Evolutionary conservation across 1,284 basidiomycete species (phyloP).

Genomic region (Ganoderma resinaceum): DNA sequence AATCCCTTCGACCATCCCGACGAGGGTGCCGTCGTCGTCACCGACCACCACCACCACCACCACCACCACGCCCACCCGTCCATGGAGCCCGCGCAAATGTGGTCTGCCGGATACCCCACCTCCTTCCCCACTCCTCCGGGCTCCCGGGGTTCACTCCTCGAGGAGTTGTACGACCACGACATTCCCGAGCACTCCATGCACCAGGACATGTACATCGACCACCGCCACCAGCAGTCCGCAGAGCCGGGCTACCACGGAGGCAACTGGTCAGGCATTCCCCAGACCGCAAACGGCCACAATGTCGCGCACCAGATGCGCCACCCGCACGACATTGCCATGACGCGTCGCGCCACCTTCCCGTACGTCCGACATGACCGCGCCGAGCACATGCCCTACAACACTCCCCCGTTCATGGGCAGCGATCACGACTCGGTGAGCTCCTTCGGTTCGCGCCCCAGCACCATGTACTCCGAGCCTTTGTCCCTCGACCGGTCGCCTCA

Average conservation of each 20-base stretch:
- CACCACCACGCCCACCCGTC: slow-evolving; percentile 32
- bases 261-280: slow-evolving; percentile 41
- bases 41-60: slow-evolving; percentile 45
- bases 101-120: slow-evolving; percentile 40
- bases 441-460: slow-evolving; percentile 45
- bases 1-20: slow-evolving; percentile 57
- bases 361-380: slow-evolving; percentile 71
- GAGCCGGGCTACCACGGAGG: slow-evolving; percentile 43
- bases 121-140: slow-evolving; percentile 44
- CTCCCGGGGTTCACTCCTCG: slow-evolving; percentile 63
- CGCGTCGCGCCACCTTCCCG: slow-evolving; percentile 74
- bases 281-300: slow-evolving; percentile 42
- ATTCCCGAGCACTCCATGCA: slow-evolving; percentile 50
- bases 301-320: slow-evolving; percentile 42
- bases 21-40: slow-evolving; percentile 48
- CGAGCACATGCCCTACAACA: slow-evolving; percentile 47
- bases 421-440: slow-evolving; percentile 44
- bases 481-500: slow-evolving; percentile 51
- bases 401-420: slow-evolving; percentile 41
- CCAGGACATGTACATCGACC: slow-evolving; percentile 45
- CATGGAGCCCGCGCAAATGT: slow-evolving; percentile 43
- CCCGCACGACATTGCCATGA: slow-evolving; percentile 53
- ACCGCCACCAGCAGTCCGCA: slow-evolving; percentile 41
- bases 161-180: slow-evolving; percentile 66
- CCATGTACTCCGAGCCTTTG: slow-evolving; percentile 50